Percentiles rank a stretch among this genome's conserved stretches.
These are phyloP conservation scores for Amphibolis antarctica DNA, from an alignment of 106 monocot species.

Conservation along the genomic window DNA sequence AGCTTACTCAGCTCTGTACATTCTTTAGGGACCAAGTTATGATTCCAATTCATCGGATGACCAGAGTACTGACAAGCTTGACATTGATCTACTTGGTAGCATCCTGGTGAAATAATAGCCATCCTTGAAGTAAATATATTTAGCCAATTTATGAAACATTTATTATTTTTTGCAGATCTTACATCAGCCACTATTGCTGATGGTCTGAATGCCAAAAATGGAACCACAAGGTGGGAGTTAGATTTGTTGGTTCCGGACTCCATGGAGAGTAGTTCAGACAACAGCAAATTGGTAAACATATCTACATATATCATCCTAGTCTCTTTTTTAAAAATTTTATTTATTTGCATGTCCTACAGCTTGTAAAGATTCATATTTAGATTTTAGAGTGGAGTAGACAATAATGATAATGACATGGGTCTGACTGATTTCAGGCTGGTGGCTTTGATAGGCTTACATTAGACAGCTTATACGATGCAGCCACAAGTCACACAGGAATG, in stretches of 20 bases:
- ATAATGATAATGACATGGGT: neutral
- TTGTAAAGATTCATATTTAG: no score
- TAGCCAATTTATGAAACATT: neutral
- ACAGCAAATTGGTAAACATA: slow-evolving; percentile 1
- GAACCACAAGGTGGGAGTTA: neutral
- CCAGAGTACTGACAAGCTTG: neutral
- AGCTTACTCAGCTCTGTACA: neutral
- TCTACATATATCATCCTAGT: no score
- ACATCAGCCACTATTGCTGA: neutral
- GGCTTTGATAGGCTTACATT: slow-evolving; percentile 73
- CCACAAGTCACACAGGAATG: slow-evolving; percentile 37
- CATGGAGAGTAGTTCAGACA: neutral
- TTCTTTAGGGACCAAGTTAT: neutral
- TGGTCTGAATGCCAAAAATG: neutral
- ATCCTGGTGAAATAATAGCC: neutral
- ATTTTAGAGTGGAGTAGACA: neutral
- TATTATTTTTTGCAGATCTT: neutral
- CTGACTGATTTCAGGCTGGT: slow-evolving; percentile 39
- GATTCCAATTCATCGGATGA: neutral
- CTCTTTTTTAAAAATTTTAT: neutral
- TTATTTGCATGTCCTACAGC: no score
- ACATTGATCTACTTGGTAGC: slow-evolving; percentile 3
- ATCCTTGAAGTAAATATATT: neutral
- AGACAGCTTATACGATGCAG: slow-evolving; percentile 85
- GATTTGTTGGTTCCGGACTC: neutral